Percentiles rank a stretch among this genome's conserved stretches.
These are phyloP conservation scores for Dryas integrifolia DNA, from an alignment of 331 rosid genomes.

Conservation along the genomic window DNA sequence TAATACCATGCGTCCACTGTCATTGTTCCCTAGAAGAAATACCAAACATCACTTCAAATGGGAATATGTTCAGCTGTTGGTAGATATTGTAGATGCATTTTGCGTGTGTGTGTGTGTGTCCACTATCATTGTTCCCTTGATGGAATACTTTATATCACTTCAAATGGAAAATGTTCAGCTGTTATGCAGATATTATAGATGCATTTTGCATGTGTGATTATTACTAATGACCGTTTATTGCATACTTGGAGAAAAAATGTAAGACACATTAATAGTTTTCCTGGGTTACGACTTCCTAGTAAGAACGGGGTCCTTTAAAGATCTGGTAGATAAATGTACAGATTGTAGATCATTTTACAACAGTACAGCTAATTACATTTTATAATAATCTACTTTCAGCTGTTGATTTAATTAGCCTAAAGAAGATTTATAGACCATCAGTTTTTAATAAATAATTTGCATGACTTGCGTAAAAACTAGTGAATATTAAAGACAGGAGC, in stretches of 20 bases:
- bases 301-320: background rate
- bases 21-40: constrained; percentile 77
- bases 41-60: constrained; percentile 21
- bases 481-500: constrained; percentile 18
- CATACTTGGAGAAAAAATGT: background rate
- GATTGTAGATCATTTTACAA: background rate
- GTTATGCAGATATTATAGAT: too few relatives aligned
- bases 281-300: background rate
- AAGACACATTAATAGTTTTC: background rate
- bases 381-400: background rate
- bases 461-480: constrained; percentile 4
- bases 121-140: background rate
- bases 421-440: background rate
- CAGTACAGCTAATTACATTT: too few relatives aligned
- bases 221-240: background rate
- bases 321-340: background rate
- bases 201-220: too few relatives aligned
- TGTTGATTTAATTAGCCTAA: background rate
- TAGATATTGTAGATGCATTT: constrained; percentile 14
- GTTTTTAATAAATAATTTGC: background rate
- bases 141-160: too few relatives aligned
- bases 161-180: too few relatives aligned
- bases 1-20: constrained; percentile 66
- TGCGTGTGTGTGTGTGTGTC: background rate
- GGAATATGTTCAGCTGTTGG: constrained; percentile 16